Base-by-base conservation (phyloP, 352 stramenopile genomes). In the Phytophthora kernoviae region DNA sequence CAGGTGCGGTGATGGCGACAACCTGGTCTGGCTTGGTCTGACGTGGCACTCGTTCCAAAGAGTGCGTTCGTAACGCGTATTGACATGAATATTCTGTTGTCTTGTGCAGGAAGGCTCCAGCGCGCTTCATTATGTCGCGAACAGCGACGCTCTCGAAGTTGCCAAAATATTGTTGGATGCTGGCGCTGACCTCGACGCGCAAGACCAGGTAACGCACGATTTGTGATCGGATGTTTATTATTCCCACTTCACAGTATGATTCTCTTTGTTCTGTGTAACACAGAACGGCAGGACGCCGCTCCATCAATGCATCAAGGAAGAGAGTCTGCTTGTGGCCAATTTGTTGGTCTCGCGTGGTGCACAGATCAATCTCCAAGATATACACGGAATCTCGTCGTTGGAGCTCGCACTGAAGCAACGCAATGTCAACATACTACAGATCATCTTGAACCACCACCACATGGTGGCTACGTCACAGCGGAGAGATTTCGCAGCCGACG, bases 361-460 rank as follows among this genome's bases (percentile, higher is more conserved):
- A 2, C 48, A 44, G 10, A 68, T 74, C 34, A 39, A 70, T 20
- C 22, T 70, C 4, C 10, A 58, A 27, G 64, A 73, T 44, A 55
- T 32, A 1, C 36, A 43, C 0, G 58, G 58, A 3, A 8, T 44
- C 1, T 51, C 64, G 17, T 48, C 64, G 11, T 37, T 73, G 27
- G 33, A 36, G 3, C 43, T 68, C 1, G 64, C 40, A 11, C 32
- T 64, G 6, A 39, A 54, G 21, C 39, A 37, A 9, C 24, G 12
- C 22, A 34, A 58, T 27, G 15, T 58, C 8, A 56, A 62, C 7
- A 32, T 68, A 18, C 32, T 73, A 42, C 47, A 61, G 34, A 37
- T 68, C 10, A 45, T 73, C 20, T 33, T 74, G 26, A 74, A 74
- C 40, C 65, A 74, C 34, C 47, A 70, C 33, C 49, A 55, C 20